Evolutionary conservation across 2,329 filamentous ascomycete species (phyloP), one percentile per base, ranked within the genome.

Genomic region (Epichloe amarillans): DNA sequence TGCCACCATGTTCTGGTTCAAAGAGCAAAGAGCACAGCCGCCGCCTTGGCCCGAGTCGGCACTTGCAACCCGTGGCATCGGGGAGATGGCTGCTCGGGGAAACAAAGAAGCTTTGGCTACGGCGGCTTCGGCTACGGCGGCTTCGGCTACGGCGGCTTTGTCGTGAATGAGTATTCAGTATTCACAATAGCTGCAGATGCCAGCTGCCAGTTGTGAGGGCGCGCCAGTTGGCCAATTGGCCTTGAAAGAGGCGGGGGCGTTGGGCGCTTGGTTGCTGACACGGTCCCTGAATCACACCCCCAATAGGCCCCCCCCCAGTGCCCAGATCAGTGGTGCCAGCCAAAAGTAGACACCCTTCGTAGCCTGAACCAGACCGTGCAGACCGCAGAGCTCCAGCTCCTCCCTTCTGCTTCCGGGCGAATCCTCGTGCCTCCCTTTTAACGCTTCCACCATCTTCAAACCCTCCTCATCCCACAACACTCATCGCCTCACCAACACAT

Each of bases 331-430:
- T 26, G n/a, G 39, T 17, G n/a, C 40, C 19, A 30, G 23, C 21
- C 64, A 61, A 59, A 59, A 3, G 61, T 61, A 64, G 67, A 67
- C 66, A 53, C 54, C 50, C 62, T 64, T 66, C 60, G 63, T 64
- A 49, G 64, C 63, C 61, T 60, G 57, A 61, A 54, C 61, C 62
- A 15, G 21, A 10, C 17, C 14, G 39, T 30, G 26, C 26, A 30
- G 12, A 41, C 17, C 39, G 10, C 17, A 12, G 17, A 14, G 6
- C 35, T 37, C n/a, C n/a, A n/a, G n/a, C n/a, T n/a, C n/a, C n/a
- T n/a, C 35, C n/a, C 37, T 41, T 64, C 60, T 60, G 64, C 62
- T 63, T 40, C 15, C 40, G 30, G 21, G 57, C 61, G 66, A 67
- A 66, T 65, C 61, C 63, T 65, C 62, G 64, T 61, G 61, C 59